Conservation (phyloP, 2,329 filamentous ascomycete genomes). For the Septoria petroselini region DNA sequence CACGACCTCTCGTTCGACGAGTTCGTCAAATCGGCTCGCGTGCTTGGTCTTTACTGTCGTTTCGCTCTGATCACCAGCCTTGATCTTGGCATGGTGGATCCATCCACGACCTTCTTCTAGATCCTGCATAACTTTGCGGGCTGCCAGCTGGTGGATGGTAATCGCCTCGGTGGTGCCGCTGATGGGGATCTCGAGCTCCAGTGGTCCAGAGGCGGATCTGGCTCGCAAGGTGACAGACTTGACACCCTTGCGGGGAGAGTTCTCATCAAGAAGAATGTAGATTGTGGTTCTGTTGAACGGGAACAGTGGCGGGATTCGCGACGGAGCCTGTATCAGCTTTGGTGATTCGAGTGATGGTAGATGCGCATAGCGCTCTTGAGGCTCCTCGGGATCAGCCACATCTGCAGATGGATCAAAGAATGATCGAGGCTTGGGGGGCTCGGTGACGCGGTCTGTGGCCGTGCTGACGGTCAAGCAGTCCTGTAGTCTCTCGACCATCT, state of each 20-base stretch:
- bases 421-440: slow-evolving; percentile 47
- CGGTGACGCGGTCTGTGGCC: slow-evolving; percentile 25
- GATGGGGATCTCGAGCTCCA: slow-evolving; percentile 64
- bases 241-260: slow-evolving; percentile 47
- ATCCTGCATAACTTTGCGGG: slow-evolving; percentile 64
- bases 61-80: slow-evolving; percentile 40
- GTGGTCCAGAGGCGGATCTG: slow-evolving; percentile 55
- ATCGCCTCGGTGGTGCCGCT: slow-evolving; percentile 3
- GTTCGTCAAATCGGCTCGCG: slow-evolving; percentile 53
- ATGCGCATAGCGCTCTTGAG: slow-evolving; percentile 45
- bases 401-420: slow-evolving; percentile 56
- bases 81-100: slow-evolving; percentile 50
- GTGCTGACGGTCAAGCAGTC: slow-evolving; percentile 48
- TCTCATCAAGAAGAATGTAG: slow-evolving; percentile 62
- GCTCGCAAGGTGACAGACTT: slow-evolving; percentile 59
- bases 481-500: slow-evolving; percentile 59
- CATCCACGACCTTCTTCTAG: slow-evolving; percentile 69
- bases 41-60: slow-evolving; percentile 47
- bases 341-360: slow-evolving; percentile 55
- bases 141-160: slow-evolving; percentile 65
- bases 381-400: slow-evolving; percentile 40
- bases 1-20: slow-evolving; percentile 65
- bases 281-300: slow-evolving; percentile 63
- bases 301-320: slow-evolving; percentile 62
- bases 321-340: slow-evolving; percentile 62